Conservation (phyloP, 2,329 filamentous ascomycete species). For the Exophiala dermatitidis region DNA sequence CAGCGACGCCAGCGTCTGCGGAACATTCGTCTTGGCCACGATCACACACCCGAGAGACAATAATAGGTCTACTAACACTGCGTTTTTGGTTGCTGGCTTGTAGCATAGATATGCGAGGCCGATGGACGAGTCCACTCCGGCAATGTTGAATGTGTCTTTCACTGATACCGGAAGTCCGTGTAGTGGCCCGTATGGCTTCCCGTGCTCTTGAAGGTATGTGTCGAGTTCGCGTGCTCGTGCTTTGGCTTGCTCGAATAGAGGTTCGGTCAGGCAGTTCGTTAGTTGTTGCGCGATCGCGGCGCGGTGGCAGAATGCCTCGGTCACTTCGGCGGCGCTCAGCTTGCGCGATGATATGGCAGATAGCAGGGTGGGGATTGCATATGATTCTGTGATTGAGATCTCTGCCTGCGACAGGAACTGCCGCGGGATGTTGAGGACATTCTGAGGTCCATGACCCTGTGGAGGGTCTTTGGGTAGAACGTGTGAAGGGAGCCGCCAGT, state of each 20-base stretch:
- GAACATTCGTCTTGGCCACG: slow-evolving; percentile 65
- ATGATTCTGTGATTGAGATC: slow-evolving; percentile 49
- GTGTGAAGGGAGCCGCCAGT: slow-evolving; percentile 35
- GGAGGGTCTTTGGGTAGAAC: slow-evolving; percentile 25
- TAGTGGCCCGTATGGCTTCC: slow-evolving; percentile 32
- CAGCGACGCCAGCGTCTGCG: slow-evolving; percentile 49
- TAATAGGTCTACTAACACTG: slow-evolving; percentile 53
- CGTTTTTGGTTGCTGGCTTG: slow-evolving; percentile 51
- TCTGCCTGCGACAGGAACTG: slow-evolving; percentile 48
- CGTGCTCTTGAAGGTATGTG: slow-evolving; percentile 29
- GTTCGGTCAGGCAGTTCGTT: slow-evolving; percentile 35
- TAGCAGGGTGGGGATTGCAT: slow-evolving; percentile 39
- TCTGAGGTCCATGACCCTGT: slow-evolving; percentile 17
- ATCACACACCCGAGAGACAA: slow-evolving; percentile 56
- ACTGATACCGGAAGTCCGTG: slow-evolving; percentile 37
- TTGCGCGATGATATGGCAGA: slow-evolving; percentile 31
- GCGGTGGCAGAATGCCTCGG: slow-evolving; percentile 49
- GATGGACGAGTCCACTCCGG: slow-evolving; percentile 48
- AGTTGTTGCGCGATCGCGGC: slow-evolving; percentile 31
- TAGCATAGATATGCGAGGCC: slow-evolving; percentile 56
- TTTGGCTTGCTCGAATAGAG: slow-evolving; percentile 35
- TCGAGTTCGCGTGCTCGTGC: slow-evolving; percentile 29
- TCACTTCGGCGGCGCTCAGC: slow-evolving; percentile 41
- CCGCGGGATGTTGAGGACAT: slow-evolving; percentile 46
- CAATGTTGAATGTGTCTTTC: slow-evolving; percentile 32